Conservation (phyloP, 2,329 filamentous ascomycete species). For the Epichloe gansuensis region DNA sequence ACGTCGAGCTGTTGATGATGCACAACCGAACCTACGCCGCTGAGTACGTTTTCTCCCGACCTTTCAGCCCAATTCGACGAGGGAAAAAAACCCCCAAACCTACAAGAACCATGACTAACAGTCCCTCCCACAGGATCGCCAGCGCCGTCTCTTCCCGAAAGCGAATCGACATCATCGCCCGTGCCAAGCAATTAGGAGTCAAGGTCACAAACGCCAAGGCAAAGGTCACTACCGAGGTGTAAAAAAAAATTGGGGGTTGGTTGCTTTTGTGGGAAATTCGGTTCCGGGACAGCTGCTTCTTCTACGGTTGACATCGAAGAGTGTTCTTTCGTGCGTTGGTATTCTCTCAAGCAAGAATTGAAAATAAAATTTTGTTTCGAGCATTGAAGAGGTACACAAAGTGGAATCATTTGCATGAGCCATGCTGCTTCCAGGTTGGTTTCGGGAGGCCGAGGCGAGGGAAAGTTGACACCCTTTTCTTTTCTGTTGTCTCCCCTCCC, state of each 20-base stretch:
- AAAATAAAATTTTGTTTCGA: neutral
- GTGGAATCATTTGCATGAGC: neutral
- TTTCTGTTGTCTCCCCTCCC: too few species aligned
- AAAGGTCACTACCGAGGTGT: constrained; percentile 92
- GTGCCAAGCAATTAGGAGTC: constrained; percentile 95
- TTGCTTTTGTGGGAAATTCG: constrained; percentile 1
- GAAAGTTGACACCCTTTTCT: too few species aligned
- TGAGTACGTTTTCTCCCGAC: constrained; percentile 56
- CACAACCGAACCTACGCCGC: constrained; percentile 99
- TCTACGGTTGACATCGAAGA: constrained; percentile 7
- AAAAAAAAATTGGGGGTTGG: constrained; percentile 23
- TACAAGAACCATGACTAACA: neutral
- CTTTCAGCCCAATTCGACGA: too few species aligned
- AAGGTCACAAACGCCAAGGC: constrained; percentile 99
- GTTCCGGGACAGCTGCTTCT: constrained; percentile 4
- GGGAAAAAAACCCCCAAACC: too few species aligned
- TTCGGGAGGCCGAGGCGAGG: too few species aligned
- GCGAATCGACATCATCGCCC: constrained; percentile 93
- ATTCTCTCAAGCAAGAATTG: neutral
- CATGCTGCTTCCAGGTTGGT: too few species aligned
- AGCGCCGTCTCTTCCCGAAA: constrained; percentile 97
- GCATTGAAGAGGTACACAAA: neutral
- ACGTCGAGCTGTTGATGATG: constrained; percentile 97
- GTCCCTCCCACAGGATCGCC: constrained; percentile 59
- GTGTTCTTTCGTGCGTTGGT: constrained; percentile 3